Base-by-base conservation (phyloP, 1,284 basidiomycete species). In the Apiotrichum montevideense region DNA sequence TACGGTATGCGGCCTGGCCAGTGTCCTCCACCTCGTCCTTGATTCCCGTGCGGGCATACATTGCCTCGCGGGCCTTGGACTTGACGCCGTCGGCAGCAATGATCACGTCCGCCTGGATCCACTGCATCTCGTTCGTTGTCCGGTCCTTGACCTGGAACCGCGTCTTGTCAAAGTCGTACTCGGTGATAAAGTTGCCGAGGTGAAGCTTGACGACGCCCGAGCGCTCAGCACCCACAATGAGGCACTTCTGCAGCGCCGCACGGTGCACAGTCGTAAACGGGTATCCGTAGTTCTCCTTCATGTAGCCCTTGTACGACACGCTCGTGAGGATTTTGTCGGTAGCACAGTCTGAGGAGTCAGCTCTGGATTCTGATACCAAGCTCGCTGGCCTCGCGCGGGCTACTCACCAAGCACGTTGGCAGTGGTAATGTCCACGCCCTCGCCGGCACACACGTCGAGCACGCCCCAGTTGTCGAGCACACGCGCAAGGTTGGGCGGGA, bases 1-100 rank as follows among this genome's bases (percentile, higher is more conserved):
- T 73, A 10, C 76, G 73, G 63, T 78, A 78, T 0, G 75, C 74
- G 1, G 76, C 76, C 62, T 76, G 72, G 11, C 76, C 76, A 1
- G 74, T 77, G 59, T 73, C 74, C 55, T 68, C 69, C 35, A 73
- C 71, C 44, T 69, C 57, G 57, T 77, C 76, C 14, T 63, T 63
- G 60, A 73, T 66, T 8, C 71, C 73, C 6, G 63, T 60, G 44
- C 69, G 58, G 9, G 60, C 62, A 39, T 75, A 54, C 69, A 77
- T 74, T 32, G 62, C 65, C 11, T 57, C 58, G 40, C 76, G 57
- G 3, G 71, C 68, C 37, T 66, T 56, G 44, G 63, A 66, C 65
- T 75, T 75, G 57, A 77, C 66, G 1, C 76, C 76, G 53, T 77
- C 75, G 2, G 74, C 69, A n/a, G 68, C 70, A 35, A 77, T 58